A percentile compares a stretch with the other conserved stretches of the same genome.
Conservation (phyloP, 192 early-diverging fungal genomes). For the Backusella tuberculispora region DNA sequence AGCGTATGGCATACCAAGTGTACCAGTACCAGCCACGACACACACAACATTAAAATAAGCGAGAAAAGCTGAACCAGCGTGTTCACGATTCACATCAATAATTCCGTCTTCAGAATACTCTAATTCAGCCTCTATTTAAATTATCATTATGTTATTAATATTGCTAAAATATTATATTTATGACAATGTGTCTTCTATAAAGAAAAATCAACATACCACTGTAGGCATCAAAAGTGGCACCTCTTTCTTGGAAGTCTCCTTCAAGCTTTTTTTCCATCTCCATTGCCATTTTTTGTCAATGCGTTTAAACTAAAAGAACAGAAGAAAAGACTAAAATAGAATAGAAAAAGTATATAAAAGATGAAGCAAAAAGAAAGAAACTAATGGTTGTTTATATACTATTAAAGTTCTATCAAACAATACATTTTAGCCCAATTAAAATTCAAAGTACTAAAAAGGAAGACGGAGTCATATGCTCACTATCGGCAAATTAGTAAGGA, state of each 20-base stretch:
- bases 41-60: slow-evolving; percentile 66
- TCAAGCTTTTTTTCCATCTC: not conserved
- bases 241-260: slow-evolving; percentile 7
- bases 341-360: too few species aligned
- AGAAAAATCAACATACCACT: not conserved
- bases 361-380: not conserved
- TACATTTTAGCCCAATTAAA: not conserved
- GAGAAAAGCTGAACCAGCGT: slow-evolving; percentile 48
- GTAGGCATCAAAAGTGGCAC: slow-evolving; percentile 11
- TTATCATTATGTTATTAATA: not conserved
- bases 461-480: slow-evolving; percentile 10
- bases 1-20: slow-evolving; percentile 83
- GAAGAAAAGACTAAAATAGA: not conserved
- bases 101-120: slow-evolving; percentile 19
- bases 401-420: not conserved
- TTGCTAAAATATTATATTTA: not conserved
- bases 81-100: slow-evolving; percentile 24
- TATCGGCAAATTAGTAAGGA: not conserved
- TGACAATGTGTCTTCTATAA: not conserved
- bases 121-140: slow-evolving; percentile 13
- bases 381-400: not conserved
- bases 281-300: slow-evolving; percentile 8
- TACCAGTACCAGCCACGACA: slow-evolving; percentile 84
- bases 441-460: not conserved
- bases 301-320: not conserved